These are phyloP conservation scores for Talaromyces piceae DNA, from an alignment of 2,329 filamentous ascomycete genomes.

Conservation along the genomic window DNA sequence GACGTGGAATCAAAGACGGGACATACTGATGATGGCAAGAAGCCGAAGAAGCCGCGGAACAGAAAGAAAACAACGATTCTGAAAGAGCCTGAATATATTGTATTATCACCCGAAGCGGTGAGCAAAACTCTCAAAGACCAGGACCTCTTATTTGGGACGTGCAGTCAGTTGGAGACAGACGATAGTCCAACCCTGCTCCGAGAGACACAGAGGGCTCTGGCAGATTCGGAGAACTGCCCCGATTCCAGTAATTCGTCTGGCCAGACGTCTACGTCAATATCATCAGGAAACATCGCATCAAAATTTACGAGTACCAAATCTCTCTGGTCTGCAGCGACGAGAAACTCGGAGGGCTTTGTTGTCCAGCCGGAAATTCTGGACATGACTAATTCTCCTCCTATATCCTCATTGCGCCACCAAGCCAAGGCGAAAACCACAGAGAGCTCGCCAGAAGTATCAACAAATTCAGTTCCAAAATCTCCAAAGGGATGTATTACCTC, in stretches of 20 bases:
- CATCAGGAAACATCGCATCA: constrained; percentile 14
- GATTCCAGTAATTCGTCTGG: not conserved
- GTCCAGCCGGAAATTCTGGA: constrained; percentile 58
- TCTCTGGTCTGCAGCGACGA: constrained; percentile 65
- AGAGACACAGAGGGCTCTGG: constrained; percentile 24
- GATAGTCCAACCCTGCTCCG: constrained; percentile 56
- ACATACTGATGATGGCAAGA: not conserved
- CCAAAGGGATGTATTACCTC: not conserved
- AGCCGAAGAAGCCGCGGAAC: constrained; percentile 12
- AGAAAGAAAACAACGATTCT: constrained; percentile 15
- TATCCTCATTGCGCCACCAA: not conserved
- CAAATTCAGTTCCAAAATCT: not conserved
- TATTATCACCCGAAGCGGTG: constrained; percentile 64
- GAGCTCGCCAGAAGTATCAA: not conserved
- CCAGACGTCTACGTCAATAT: not conserved
- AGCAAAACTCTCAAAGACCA: constrained; percentile 59
- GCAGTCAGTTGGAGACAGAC: constrained; percentile 69
- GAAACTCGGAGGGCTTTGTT: constrained; percentile 58
- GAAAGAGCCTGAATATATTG: constrained; percentile 42
- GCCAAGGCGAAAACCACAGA: not conserved
- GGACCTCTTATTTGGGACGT: constrained; percentile 77
- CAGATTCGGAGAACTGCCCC: constrained; percentile 22
- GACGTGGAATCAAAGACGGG: constrained; percentile 13
- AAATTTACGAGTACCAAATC: constrained; percentile 30
- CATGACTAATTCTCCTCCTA: constrained; percentile 40